Base-by-base conservation (phyloP, 1,284 basidiomycete genomes). In the Fomes fomentarius region DNA sequence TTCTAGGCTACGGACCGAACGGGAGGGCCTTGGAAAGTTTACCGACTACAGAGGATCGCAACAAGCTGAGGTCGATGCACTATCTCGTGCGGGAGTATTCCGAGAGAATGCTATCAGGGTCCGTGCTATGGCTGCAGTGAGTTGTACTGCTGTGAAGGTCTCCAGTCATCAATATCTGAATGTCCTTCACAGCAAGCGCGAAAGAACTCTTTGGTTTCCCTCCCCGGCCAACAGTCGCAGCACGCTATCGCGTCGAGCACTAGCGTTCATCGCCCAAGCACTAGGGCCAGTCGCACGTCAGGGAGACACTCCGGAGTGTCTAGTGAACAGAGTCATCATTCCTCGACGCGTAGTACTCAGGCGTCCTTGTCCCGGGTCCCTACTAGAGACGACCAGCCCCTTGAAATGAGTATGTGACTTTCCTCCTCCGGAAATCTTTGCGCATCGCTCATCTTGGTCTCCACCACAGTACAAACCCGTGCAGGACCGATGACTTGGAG, bases 1-100 rank as follows among this genome's bases (percentile, higher is more conserved):
- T 15, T 14, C 4, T 24, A 57, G 51, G 22, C 51, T 57, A 7
- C 42, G 44, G 22, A 34, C 26, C 15, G 45, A 53, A 8, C 56
- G 51, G 6, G 35, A 50, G 1, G 33, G 22, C 1, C 45, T 53
- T 5, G 26, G 21, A 9, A 46, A 46, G 10, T 57, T 57, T 30
- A 43, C 47, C n/a, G 51, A 57, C 6, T 48, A 47, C 39, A 30
- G 38, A 19, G 38, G 48, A 9, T 47, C 44, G 4, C 48, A 47
- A 10, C 33, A 12, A 26, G 47, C 44, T 8, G 50, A 57, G 45
- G n/a, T 7, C n/a, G 51, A 47, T 12, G 56, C 51, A 8, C 10
- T 57, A 3, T 34, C 31, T 8, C 47, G 50, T 1, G 55, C 55
- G 2, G 37, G 45, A 19, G 22, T 21, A 1, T 57, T 48, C 24